phyloP scores from a whole-genome alignment of 2,329 filamentous ascomycete species.

The Pezicula neosporulosa region DNA sequence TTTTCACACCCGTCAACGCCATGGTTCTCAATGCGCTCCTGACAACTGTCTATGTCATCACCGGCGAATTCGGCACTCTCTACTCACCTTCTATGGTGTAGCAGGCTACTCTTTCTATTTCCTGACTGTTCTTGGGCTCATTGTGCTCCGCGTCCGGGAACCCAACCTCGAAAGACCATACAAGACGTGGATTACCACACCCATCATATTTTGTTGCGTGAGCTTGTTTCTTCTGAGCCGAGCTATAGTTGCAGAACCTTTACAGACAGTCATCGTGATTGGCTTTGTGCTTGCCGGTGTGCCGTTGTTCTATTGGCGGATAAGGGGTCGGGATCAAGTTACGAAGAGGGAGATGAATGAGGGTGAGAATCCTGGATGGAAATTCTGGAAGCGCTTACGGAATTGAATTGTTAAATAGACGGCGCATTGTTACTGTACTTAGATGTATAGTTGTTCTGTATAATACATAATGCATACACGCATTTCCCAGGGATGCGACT shows the following conservation, averaged over 20 bases:
- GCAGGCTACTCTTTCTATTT: constrained; percentile 98
- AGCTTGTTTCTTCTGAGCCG: constrained; percentile 87
- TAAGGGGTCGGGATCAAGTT: constrained; percentile 59
- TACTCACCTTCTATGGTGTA: constrained; percentile 96
- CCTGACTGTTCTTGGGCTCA: constrained; percentile 86
- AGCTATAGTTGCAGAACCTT: constrained; percentile 83
- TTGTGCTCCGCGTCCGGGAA: constrained; percentile 83
- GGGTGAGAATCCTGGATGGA: constrained; percentile 45
- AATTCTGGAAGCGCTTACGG: constrained; percentile 48
- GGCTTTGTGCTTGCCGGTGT: constrained; percentile 80
- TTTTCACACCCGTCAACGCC: constrained; percentile 92
- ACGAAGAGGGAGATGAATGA: constrained; percentile 42
- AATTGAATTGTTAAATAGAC: background rate
- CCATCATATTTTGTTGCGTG: constrained; percentile 97
- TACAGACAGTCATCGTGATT: constrained; percentile 86
- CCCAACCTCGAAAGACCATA: constrained; percentile 88
- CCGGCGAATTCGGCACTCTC: constrained; percentile 87
- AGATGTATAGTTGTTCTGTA: too few species aligned
- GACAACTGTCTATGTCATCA: constrained; percentile 72
- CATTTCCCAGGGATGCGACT: too few species aligned
- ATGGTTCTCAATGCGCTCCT: constrained; percentile 77
- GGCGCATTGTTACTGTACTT: too few species aligned
- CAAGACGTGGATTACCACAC: constrained; percentile 93
- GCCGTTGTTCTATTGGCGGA: constrained; percentile 85
- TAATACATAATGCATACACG: too few species aligned